Evolutionary conservation across 2,329 filamentous ascomycete species (phyloP), one percentile per base, ranked within the genome.

Genomic region (Apiospora koreana): DNA sequence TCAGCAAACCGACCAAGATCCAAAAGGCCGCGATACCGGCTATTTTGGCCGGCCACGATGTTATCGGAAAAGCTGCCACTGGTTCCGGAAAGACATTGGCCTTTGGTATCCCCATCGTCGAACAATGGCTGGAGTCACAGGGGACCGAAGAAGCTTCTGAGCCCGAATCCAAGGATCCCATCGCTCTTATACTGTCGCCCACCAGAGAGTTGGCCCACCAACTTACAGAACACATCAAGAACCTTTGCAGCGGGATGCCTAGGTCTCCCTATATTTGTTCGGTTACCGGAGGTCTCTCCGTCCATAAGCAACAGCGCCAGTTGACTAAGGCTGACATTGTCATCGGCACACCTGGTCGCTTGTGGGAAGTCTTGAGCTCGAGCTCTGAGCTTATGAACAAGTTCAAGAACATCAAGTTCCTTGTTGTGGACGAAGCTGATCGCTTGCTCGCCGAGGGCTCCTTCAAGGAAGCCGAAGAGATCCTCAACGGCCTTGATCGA

Each of bases 81-180:
- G 96, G 96, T 74, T 98, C 96, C 18, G 96, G 96, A 75, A 99
- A 99, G 83, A 99, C 96, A 0, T 84, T 99, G 62, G 95, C 96
- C 0, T 99, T 97, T 80, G 94, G 92, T 1, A 94, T 99, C 72
- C 96, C 96, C 0, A 96, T 99, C 69, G 85, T 98, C 12, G 95
- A 99, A 80, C 87, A 88, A 69, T 98, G 92, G 86, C 82, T 99
- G 14, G 77, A 82, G 69, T 81, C 83, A 31, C 81, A 83, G 38
- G 77, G 82, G 46, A 77, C 80, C 3, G 76, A 75, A 3, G 76
- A 80, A 23, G 76, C 78, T 8, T 69, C 74, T 12, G 68, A 68
- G 4, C 31, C 54, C 28, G 73, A 77, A 31, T 76, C 79, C 2
- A 83, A 85, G 71, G 81, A 82, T 0, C 92, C 94, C 0, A 86